Conservation (phyloP, 2,329 filamentous ascomycete genomes). For the Diaporthe velutina region DNA sequence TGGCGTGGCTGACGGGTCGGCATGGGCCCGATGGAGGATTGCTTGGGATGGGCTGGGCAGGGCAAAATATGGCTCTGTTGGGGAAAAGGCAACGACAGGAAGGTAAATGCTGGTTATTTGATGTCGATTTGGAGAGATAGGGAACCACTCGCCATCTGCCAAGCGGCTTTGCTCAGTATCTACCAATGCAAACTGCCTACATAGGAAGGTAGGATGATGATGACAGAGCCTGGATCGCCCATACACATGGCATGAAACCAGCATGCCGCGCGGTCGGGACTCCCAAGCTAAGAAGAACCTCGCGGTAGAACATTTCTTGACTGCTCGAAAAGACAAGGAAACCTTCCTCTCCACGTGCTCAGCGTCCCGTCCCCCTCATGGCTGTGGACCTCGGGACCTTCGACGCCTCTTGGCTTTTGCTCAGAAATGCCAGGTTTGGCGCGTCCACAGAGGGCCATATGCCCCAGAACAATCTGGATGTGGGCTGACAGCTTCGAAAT, state of each 20-base stretch:
- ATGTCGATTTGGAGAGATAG: constrained; percentile 1
- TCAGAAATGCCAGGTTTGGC: background rate
- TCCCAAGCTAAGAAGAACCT: constrained; percentile 14
- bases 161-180: constrained; percentile 26
- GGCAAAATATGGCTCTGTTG: background rate
- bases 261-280: constrained; percentile 11
- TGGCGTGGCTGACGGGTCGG: constrained; percentile 16
- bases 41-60: constrained; percentile 3
- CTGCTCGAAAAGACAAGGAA: constrained; percentile 17
- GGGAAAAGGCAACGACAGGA: background rate
- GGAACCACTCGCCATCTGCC: background rate
- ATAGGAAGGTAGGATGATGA: constrained; percentile 27
- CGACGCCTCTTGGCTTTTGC: background rate
- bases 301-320: constrained; percentile 13
- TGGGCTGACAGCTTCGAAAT: background rate
- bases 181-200: constrained; percentile 13
- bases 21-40: background rate
- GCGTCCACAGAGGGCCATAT: background rate
- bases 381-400: background rate
- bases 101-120: background rate
- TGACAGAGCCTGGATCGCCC: constrained; percentile 18
- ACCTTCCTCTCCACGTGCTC: constrained; percentile 6
- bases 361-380: background rate
- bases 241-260: constrained; percentile 23
- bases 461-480: background rate